Base-by-base conservation (phyloP, 2,329 filamentous ascomycete species). In the Phoma sp. region DNA sequence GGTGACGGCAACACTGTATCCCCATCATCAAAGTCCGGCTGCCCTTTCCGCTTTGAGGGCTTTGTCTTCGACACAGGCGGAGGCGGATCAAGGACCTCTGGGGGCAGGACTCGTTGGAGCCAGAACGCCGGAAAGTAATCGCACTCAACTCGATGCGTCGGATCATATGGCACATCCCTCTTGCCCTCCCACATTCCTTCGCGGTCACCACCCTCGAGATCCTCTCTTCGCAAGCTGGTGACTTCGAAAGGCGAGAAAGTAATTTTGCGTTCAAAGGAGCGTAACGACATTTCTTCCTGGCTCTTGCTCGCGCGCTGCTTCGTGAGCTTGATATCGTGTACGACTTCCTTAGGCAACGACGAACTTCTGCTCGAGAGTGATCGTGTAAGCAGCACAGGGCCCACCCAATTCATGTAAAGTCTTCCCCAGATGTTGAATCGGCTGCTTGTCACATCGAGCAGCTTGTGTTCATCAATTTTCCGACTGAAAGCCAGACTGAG, bases 371-470 rank as follows among this genome's bases (percentile, higher is more conserved):
- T 51, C 1, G 55, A 40, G 2, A 73, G 53, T 6, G 66, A 57
- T 17, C 63, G 64, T 2, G 67, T 66, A 13, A 80, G 65, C 4
- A 79, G 65, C 0, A 78, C 56, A 1, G 76, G 74, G 0, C 63
- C 69, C 13, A 80, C 57, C 57, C 76, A 73, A 24, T 75, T 74
- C 58, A 78, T 63, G 36, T 76, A 79, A 2, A 61, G 56, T 36
- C 65, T 69, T 1, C 74, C 75, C 57, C 63, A 69, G 13, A 79
- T 73, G 37, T 79, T 76, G 61, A 79, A 78, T 2, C 60, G 56
- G 5, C 66, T 54, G 5, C 69, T 70, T 5, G 77, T 68, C 1
- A 76, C 59, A 3, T 65, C 52, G 0, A 77, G 67, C 0, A 79
- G 67, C 27, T 73, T 69, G 0, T 49, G 31, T 41, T 77, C 72